Evolutionary conservation across 1,284 basidiomycete species (phyloP).

Genomic region (Tetrapyrgos nigripes): DNA sequence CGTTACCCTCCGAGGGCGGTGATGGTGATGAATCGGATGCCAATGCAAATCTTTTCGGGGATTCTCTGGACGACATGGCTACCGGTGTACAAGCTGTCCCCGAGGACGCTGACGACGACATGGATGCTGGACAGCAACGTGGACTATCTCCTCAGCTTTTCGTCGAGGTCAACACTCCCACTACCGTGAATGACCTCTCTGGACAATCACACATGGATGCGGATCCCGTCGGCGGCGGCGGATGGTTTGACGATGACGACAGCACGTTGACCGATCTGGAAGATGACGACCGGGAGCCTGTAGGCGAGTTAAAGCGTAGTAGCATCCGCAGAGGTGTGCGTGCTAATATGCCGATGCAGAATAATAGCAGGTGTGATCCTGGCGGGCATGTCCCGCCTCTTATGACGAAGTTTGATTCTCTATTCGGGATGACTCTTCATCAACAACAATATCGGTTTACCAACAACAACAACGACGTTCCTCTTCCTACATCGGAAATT

Average conservation of each 20-base stretch:
- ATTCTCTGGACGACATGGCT: background rate
- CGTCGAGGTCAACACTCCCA: background rate
- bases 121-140: background rate
- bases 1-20: background rate
- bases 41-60: background rate
- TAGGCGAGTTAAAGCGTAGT: background rate
- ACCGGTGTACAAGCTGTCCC: too few species aligned
- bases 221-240: background rate
- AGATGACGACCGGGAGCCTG: background rate
- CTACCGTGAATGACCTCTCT: background rate
- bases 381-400: too few species aligned
- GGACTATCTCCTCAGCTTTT: background rate
- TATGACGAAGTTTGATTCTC: too few species aligned
- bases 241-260: background rate
- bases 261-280: slow-evolving; percentile 7
- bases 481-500: background rate
- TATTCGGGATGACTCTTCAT: too few species aligned
- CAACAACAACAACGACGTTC: background rate
- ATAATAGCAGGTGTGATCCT: too few species aligned
- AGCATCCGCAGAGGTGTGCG: background rate
- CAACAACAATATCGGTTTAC: too few species aligned
- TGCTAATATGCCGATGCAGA: too few species aligned
- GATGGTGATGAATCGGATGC: background rate
- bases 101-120: background rate
- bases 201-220: too few species aligned